Evolutionary conservation across 1,284 basidiomycete species (phyloP).

Genomic region (Apiotrichum laibachii): DNA sequence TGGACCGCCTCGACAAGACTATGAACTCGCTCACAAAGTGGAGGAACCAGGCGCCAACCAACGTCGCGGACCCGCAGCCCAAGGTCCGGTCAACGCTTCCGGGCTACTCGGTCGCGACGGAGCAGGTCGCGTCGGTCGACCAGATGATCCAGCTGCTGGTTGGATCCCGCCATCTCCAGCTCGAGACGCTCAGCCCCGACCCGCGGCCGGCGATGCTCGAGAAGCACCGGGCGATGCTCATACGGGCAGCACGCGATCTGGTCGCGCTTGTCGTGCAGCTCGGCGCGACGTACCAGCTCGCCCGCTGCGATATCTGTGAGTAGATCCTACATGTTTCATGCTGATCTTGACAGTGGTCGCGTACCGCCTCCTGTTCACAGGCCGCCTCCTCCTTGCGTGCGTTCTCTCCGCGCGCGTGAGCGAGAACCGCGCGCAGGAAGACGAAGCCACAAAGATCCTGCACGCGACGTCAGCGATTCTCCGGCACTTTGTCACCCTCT

Average conservation of each 20-base stretch:
- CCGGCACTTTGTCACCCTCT: constrained; percentile 16
- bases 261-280: constrained; percentile 14
- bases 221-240: neutral
- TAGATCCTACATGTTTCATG: neutral
- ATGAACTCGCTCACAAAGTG: constrained; percentile 9
- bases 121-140: constrained; percentile 15
- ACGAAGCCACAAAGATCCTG: constrained; percentile 16
- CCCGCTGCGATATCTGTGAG: constrained; percentile 17
- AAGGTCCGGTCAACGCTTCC: neutral
- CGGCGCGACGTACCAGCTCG: constrained; percentile 7
- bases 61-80: neutral
- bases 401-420: constrained; percentile 17
- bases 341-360: constrained; percentile 8
- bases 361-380: constrained; percentile 19
- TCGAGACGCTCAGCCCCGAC: constrained; percentile 11
- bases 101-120: constrained; percentile 12
- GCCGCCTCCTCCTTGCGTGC: constrained; percentile 17
- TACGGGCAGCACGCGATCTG: constrained; percentile 10
- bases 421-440: constrained; percentile 8
- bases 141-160: constrained; percentile 18
- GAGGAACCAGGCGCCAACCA: neutral
- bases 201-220: neutral
- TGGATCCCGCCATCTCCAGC: constrained; percentile 12
- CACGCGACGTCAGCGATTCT: constrained; percentile 17
- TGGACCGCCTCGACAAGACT: constrained; percentile 11